Evolutionary conservation across 306 rosid species (phyloP).

Genomic region (Pachyrhizus erosus): DNA sequence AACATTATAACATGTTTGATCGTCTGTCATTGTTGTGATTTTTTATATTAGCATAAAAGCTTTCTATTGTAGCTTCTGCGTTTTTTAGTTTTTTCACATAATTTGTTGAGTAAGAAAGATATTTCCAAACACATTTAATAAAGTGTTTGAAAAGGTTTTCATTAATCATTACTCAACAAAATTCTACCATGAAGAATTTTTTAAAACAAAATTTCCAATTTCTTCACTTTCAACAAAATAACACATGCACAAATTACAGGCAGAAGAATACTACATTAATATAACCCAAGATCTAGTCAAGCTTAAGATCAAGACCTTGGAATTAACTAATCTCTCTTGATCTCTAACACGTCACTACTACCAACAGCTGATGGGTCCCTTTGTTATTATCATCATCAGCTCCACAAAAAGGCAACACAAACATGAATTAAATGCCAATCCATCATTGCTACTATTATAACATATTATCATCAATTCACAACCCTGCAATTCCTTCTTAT

Average conservation of each 20-base stretch:
- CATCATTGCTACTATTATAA: neutral
- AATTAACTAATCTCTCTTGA: neutral
- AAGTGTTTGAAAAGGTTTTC: too few relatives aligned
- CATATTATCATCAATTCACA: slow-evolving; percentile 48
- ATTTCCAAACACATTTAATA: neutral
- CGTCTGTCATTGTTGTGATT: too few relatives aligned
- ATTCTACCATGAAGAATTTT: too few relatives aligned
- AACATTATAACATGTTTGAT: too few relatives aligned
- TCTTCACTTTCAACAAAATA: too few relatives aligned
- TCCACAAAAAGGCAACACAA: neutral
- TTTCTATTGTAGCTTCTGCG: neutral
- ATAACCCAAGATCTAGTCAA: neutral
- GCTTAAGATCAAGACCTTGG: neutral
- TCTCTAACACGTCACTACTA: neutral
- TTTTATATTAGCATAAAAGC: too few relatives aligned
- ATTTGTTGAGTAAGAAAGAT: neutral
- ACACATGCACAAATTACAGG: too few relatives aligned
- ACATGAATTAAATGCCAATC: neutral
- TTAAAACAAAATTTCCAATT: too few relatives aligned
- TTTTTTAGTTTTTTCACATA: too few relatives aligned
- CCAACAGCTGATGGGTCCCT: neutral
- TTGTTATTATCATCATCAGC: neutral
- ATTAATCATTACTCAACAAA: too few relatives aligned
- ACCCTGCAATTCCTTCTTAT: slow-evolving; percentile 76
- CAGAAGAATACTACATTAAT: neutral